Percentiles rank a stretch among this genome's conserved stretches.
phyloP scores from a whole-genome alignment of 2,329 filamentous ascomycete species.

The Neopestalotiopsis clavispora region DNA sequence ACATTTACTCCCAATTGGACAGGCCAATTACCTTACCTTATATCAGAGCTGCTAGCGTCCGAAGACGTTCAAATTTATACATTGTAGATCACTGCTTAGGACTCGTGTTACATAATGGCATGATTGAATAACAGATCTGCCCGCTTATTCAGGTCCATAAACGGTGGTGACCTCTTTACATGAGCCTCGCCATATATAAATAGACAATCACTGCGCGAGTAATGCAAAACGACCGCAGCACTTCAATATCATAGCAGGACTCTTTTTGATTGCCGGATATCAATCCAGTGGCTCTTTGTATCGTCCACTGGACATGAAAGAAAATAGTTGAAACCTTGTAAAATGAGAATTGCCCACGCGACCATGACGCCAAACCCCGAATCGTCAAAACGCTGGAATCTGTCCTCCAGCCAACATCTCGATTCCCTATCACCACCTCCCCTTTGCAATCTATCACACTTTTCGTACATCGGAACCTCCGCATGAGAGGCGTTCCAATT shows the following conservation, averaged over 20 bases:
- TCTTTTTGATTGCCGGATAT: not conserved
- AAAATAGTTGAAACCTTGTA: conserved; percentile 1
- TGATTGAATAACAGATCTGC: no score
- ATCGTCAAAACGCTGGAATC: conserved; percentile 24
- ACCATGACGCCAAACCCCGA: conserved; percentile 27
- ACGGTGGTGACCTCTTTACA: no score
- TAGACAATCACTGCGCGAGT: no score
- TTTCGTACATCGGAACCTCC: not conserved
- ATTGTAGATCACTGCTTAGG: not conserved
- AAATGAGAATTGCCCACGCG: not conserved
- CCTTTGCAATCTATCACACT: not conserved
- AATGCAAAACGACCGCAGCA: no score
- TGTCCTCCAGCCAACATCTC: conserved; percentile 7
- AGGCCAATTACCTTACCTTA: no score
- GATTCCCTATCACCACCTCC: not conserved
- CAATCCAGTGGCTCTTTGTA: not conserved
- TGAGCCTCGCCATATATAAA: no score
- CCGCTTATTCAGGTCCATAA: no score
- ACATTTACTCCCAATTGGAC: no score
- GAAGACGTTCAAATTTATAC: not conserved
- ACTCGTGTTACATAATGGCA: no score
- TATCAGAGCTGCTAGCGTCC: not conserved
- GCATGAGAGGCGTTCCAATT: not conserved
- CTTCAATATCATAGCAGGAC: not conserved
- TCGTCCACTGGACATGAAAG: not conserved